A percentile compares a stretch with the other conserved stretches of the same genome.
These are phyloP conservation scores for Mayamaea pseudoterrestris DNA, from an alignment of 108 stramenopile genomes.

Conservation along the genomic window DNA sequence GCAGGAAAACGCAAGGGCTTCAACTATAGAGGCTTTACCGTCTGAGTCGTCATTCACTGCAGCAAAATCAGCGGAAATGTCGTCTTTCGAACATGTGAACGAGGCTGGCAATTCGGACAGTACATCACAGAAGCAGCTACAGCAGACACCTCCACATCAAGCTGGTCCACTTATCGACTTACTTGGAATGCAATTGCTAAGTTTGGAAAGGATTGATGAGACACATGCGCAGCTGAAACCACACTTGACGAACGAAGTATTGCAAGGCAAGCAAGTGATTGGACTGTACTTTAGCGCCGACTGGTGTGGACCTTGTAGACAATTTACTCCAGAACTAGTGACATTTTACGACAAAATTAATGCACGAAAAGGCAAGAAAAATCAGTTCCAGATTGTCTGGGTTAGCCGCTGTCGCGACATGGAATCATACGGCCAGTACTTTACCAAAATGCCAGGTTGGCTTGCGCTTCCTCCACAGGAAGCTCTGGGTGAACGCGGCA, in stretches of 20 bases:
- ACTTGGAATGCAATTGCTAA: slow-evolving; percentile 55
- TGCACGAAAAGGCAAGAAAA: slow-evolving; percentile 49
- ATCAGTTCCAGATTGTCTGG: slow-evolving; percentile 84
- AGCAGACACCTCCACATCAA: slow-evolving; percentile 35
- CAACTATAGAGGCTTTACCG: no score
- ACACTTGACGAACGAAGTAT: slow-evolving; percentile 62
- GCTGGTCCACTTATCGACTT: slow-evolving; percentile 75
- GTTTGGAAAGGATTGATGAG: slow-evolving; percentile 66
- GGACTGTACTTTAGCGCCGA: slow-evolving; percentile 72
- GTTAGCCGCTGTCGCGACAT: slow-evolving; percentile 71
- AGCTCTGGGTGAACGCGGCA: slow-evolving; percentile 68
- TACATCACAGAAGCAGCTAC: slow-evolving; percentile 6
- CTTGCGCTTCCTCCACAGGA: slow-evolving; percentile 74
- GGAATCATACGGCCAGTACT: slow-evolving; percentile 77
- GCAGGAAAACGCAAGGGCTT: not conserved
- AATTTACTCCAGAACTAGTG: slow-evolving; percentile 86
- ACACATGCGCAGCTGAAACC: slow-evolving; percentile 47
- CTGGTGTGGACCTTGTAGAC: slow-evolving; percentile 75
- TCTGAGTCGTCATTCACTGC: no score
- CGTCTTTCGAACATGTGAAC: no score
- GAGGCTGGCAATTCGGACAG: no score
- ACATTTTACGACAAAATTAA: slow-evolving; percentile 82
- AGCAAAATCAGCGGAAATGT: no score
- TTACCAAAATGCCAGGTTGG: slow-evolving; percentile 78
- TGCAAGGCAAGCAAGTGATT: slow-evolving; percentile 71